Evolutionary conservation across 495 filamentous ascomycete genomes (phyloP).

Genomic region (Aspergillus avenaceus): DNA sequence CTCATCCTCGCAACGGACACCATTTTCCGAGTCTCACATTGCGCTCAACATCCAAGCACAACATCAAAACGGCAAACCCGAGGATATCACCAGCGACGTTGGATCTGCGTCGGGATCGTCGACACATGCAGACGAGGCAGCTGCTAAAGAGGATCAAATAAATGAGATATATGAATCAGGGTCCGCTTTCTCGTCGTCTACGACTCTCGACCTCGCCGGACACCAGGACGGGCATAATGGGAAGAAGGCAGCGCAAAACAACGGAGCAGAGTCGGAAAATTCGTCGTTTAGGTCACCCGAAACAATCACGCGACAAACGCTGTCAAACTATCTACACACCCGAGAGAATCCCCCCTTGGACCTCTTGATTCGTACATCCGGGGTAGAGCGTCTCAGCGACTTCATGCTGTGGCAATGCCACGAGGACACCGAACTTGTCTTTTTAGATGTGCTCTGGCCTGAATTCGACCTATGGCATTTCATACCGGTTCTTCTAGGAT

Average conservation of each 20-base stretch:
- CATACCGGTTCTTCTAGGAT: constrained; percentile 83
- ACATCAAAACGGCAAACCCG: constrained; percentile 38
- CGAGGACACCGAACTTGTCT: constrained; percentile 84
- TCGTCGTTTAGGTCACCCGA: constrained; percentile 62
- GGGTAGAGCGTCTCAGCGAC: constrained; percentile 86
- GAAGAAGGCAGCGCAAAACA: constrained; percentile 15
- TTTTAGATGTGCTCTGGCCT: constrained; percentile 90
- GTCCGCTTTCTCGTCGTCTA: constrained; percentile 52
- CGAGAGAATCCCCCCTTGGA: constrained; percentile 81
- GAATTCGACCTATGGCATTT: constrained; percentile 96
- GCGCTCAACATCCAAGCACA: constrained; percentile 70
- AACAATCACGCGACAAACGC: constrained; percentile 73
- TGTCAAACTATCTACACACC: constrained; percentile 80
- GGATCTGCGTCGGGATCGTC: constrained; percentile 35
- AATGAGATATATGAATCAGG: constrained; percentile 49
- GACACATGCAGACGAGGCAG: constrained; percentile 29
- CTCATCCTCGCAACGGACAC: constrained; percentile 45
- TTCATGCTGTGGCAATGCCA: constrained; percentile 99
- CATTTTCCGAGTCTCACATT: constrained; percentile 84
- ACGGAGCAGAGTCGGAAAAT: constrained; percentile 15
- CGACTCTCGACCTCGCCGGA: constrained; percentile 43
- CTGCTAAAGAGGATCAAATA: constrained; percentile 21
- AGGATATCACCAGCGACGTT: constrained; percentile 34
- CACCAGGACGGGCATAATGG: constrained; percentile 30
- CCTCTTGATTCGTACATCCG: constrained; percentile 83